Percentiles rank a stretch among this genome's conserved stretches.
Conservation (phyloP, 2,329 filamentous ascomycete species). For the Cryphonectria nitschkei region DNA sequence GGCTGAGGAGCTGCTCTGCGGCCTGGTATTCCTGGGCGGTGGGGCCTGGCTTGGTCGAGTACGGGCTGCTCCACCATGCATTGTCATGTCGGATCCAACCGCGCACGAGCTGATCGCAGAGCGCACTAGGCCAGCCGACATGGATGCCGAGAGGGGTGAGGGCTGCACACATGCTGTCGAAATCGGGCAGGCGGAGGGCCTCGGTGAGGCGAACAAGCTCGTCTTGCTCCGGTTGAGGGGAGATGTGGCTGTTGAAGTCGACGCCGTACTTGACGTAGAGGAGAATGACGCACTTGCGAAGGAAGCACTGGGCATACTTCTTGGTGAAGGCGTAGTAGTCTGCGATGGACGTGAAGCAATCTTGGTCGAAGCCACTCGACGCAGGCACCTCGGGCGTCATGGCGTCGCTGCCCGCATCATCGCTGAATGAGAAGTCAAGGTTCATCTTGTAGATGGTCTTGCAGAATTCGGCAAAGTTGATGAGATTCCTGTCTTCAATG, state of each 20-base stretch:
- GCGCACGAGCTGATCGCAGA: constrained; percentile 50
- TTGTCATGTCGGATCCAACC: constrained; percentile 76
- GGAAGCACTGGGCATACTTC: constrained; percentile 86
- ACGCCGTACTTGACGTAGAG: constrained; percentile 88
- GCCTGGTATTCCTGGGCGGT: neutral
- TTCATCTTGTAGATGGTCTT: constrained; percentile 50
- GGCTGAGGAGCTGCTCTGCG: constrained; percentile 54
- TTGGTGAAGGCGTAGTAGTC: constrained; percentile 66
- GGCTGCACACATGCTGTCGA: constrained; percentile 76
- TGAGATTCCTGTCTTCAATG: constrained; percentile 47
- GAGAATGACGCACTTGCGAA: constrained; percentile 83
- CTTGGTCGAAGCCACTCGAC: constrained; percentile 55
- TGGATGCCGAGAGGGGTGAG: constrained; percentile 50
- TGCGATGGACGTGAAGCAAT: constrained; percentile 55
- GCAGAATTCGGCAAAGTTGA: constrained; percentile 61
- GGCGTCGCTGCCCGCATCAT: constrained; percentile 16
- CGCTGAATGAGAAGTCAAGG: constrained; percentile 44
- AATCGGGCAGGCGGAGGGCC: constrained; percentile 73
- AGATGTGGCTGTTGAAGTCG: constrained; percentile 75
- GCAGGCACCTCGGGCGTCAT: constrained; percentile 39
- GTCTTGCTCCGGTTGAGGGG: constrained; percentile 65
- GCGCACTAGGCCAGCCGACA: constrained; percentile 53
- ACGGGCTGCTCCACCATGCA: constrained; percentile 9
- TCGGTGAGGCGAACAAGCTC: constrained; percentile 84
- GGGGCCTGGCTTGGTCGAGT: neutral